Conservation (phyloP, 129 eudicot species). For the Arctium minus region DNA sequence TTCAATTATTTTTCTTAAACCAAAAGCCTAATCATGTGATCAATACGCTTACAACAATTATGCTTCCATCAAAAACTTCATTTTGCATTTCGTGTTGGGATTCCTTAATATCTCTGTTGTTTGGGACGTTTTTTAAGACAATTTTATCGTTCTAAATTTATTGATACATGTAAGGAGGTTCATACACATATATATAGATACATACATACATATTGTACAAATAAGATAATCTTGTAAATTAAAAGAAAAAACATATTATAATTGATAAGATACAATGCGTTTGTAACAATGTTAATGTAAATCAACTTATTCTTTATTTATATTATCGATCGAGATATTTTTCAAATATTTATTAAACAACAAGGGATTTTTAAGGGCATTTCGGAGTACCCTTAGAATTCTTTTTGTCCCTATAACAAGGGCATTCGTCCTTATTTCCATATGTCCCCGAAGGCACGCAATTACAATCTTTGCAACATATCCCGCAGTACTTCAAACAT, state of each 20-base stretch:
- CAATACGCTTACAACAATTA: too few species aligned
- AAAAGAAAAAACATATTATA: background rate
- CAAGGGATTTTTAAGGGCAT: slow-evolving; percentile 24
- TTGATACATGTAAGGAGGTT: too few species aligned
- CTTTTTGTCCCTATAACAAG: slow-evolving; percentile 42
- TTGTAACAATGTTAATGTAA: background rate
- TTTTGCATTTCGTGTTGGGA: background rate
- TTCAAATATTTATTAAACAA: background rate
- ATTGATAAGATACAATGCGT: too few species aligned
- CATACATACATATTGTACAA: too few species aligned
- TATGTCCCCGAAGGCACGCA: slow-evolving; percentile 47
- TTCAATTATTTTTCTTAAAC: background rate
- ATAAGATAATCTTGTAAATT: too few species aligned
- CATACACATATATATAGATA: too few species aligned
- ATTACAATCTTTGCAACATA: slow-evolving; percentile 37
- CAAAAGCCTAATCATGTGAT: background rate
- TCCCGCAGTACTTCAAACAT: slow-evolving; percentile 46
- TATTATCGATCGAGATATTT: background rate
- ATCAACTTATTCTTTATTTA: background rate
- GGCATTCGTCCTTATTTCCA: slow-evolving; percentile 44
- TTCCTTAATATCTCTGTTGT: background rate
- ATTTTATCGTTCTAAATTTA: too few species aligned
- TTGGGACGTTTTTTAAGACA: too few species aligned
- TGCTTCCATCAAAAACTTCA: background rate
- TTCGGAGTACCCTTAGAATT: slow-evolving; percentile 42